A percentile compares a stretch with the other conserved stretches of the same genome.
Evolutionary conservation across 1,139 yeast species (phyloP).

Genomic region (Blastobotrys raffinosifermentans): DNA sequence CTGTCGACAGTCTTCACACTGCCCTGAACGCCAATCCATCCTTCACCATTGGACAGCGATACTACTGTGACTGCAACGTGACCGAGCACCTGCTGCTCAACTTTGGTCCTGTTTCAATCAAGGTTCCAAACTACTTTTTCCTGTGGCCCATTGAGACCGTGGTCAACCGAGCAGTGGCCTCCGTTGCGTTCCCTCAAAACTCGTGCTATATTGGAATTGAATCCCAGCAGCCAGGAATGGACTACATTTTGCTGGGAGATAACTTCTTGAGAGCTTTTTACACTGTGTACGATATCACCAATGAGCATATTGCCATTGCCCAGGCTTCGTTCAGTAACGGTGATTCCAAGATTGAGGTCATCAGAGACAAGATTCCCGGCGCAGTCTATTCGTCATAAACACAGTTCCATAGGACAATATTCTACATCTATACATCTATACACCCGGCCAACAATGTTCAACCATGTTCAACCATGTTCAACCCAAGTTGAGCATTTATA

Average conservation of each 20-base stretch:
- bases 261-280: conserved; percentile 49
- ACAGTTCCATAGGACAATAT: background rate
- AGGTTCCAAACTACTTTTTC: conserved; percentile 44
- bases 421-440: background rate
- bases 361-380: conserved; percentile 25
- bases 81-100: conserved; percentile 37
- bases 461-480: too few species aligned
- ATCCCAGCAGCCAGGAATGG: conserved; percentile 25
- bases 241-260: conserved; percentile 41
- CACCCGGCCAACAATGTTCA: background rate
- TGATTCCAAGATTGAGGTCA: conserved; percentile 27
- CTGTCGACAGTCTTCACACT: conserved; percentile 31
- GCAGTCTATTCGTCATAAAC: conserved; percentile 13
- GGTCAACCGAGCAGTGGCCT: conserved; percentile 29
- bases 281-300: conserved; percentile 50
- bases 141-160: conserved; percentile 33
- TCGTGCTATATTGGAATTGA: conserved; percentile 35
- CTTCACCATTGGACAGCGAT: conserved; percentile 32
- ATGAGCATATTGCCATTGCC: conserved; percentile 46
- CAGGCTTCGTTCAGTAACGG: conserved; percentile 35
- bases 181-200: conserved; percentile 33
- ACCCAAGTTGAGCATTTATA: too few species aligned
- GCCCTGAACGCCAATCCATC: conserved; percentile 35
- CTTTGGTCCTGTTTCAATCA: conserved; percentile 48
- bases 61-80: conserved; percentile 36